Evolutionary conservation across 345 rosid genomes (phyloP).

Genomic region (Euphorbia lathyris): DNA sequence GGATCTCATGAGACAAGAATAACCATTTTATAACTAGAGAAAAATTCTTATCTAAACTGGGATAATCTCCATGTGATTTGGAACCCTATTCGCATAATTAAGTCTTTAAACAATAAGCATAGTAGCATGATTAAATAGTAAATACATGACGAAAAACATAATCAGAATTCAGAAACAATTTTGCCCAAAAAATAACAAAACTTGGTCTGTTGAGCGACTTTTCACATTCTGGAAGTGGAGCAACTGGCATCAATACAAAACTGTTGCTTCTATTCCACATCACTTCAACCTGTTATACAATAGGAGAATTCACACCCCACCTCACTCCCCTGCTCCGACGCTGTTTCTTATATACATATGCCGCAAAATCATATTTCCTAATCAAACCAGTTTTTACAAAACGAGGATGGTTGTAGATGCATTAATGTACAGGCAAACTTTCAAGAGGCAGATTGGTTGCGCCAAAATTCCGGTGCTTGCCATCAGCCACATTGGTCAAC

Average conservation of each 20-base stretch:
- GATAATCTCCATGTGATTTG: no score
- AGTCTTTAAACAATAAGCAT: no score
- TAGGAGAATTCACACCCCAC: neutral
- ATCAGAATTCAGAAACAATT: neutral
- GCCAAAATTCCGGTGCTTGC: slow-evolving; percentile 91
- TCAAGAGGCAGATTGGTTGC: slow-evolving; percentile 37
- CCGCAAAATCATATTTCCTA: neutral
- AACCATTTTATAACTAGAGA: no score
- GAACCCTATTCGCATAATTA: no score
- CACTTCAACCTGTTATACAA: neutral
- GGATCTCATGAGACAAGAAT: no score
- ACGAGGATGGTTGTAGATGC: neutral
- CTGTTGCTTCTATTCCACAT: slow-evolving; percentile 22
- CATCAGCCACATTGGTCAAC: slow-evolving; percentile 72
- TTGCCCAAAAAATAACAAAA: neutral
- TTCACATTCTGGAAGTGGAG: slow-evolving; percentile 25
- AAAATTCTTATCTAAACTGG: no score
- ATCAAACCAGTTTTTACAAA: slow-evolving; percentile 17
- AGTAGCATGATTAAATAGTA: no score
- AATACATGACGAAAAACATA: no score
- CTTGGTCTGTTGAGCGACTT: neutral
- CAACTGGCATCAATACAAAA: slow-evolving; percentile 48
- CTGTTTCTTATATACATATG: neutral
- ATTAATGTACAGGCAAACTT: slow-evolving; percentile 29
- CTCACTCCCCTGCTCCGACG: neutral